phyloP scores from a whole-genome alignment of 257 asterid genomes.

The Eucommia ulmoides region DNA sequence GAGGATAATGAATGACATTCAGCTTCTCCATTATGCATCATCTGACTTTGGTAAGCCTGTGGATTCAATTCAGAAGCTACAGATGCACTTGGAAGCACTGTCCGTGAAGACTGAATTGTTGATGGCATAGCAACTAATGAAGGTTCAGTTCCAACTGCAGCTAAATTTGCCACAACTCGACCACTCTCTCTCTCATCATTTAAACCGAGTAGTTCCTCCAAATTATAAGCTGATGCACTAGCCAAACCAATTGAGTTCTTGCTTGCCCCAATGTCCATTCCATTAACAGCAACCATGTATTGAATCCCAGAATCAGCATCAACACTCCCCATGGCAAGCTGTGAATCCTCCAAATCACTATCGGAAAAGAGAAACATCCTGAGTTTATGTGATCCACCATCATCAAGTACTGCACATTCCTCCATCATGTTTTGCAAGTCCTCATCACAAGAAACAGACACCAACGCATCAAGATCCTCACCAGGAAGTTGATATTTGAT shows the following conservation, averaged over 20 bases:
- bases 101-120: conserved; percentile 32
- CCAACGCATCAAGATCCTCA: conserved; percentile 94
- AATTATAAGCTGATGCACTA: conserved; percentile 44
- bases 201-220: conserved; percentile 54
- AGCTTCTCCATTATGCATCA: conserved; percentile 29
- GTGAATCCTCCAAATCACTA: conserved; percentile 58
- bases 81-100: conserved; percentile 26
- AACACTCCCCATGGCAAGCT: conserved; percentile 35
- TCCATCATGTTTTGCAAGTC: conserved; percentile 90
- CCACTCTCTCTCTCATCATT: conserved; percentile 36
- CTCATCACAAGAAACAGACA: conserved; percentile 83
- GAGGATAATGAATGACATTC: conserved; percentile 32
- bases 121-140: conserved; percentile 24
- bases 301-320: conserved; percentile 65
- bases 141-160: conserved; percentile 19
- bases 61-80: conserved; percentile 30
- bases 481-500: conserved; percentile 95
- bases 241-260: conserved; percentile 51
- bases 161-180: conserved; percentile 23
- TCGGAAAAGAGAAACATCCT: conserved; percentile 61
- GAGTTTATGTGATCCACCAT: conserved; percentile 59
- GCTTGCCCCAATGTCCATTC: conserved; percentile 65
- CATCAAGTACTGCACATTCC: conserved; percentile 49
- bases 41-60: conserved; percentile 24
- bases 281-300: conserved; percentile 75